Base-by-base conservation (phyloP, 768 basidiomycete genomes). In the Agrocybe praecox region DNA sequence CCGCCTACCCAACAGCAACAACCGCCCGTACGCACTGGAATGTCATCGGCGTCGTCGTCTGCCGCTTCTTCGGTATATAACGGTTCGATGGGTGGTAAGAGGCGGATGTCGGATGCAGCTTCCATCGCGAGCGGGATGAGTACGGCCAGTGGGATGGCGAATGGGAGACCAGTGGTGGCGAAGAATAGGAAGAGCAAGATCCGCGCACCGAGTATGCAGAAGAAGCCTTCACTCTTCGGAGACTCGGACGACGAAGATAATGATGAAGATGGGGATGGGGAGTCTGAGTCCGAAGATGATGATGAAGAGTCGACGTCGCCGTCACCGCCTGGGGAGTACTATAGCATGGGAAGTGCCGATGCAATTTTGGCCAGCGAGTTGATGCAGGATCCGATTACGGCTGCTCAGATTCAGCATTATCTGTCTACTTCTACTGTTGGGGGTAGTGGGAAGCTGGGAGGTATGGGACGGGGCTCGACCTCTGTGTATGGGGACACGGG, bases 161-260 rank as follows among this genome's bases (percentile, higher is more conserved):
- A 40, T 6, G 36, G 36, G 36, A 40, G 12, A n/a, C 6, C n/a
- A 5, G 14, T 6, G 12, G 12, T 14, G 36, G 12, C n/a, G 12
- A 14, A 6, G 12, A n/a, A n/a, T 33, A 29, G 33, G 52, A 19
- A 53, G 19, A 23, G n/a, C n/a, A n/a, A 44, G 47, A 22, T 42
- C 8, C 26, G 32, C 26, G 45, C 42, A 49, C 23, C 47, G 44
- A 44, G 45, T 36, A 32, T 34, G 52, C 18, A 43, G 43, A 44
- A 26, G 26, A 53, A 53, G 44, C 56, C 62, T 0, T 63, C 62
- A 5, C 53, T 55, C 0, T 63, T 63, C 34, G 62, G 62, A 9
- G 54, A 59, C 44, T 49, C 54, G 14, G 52, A 56, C 43, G 64
- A 62, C 33, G 55, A 60, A 9, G 58, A 65, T 21, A 53, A 62